These are phyloP conservation scores for Moricandia arvensis DNA, from an alignment of 345 rosid species.

Conservation along the genomic window DNA sequence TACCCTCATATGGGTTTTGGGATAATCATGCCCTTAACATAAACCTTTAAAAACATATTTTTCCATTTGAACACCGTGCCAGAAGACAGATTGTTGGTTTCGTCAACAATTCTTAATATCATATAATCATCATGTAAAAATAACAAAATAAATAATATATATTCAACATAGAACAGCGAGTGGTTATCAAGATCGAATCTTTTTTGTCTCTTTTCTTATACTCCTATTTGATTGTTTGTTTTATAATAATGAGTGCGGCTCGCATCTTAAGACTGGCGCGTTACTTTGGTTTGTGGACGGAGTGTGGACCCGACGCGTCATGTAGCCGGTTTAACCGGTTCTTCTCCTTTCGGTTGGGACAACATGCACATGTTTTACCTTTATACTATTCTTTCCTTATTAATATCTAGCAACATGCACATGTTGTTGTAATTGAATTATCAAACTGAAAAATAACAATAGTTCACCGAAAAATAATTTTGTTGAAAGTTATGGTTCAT, in stretches of 20 bases:
- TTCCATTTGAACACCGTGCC: neutral
- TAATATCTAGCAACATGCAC: neutral
- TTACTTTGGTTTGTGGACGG: constrained; percentile 4
- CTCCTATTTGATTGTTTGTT: neutral
- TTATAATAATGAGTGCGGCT: neutral
- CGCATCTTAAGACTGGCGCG: constrained; percentile 15
- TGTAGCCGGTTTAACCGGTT: constrained; percentile 11
- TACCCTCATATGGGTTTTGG: too few relatives aligned
- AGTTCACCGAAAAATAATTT: neutral
- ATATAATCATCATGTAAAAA: neutral
- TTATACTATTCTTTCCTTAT: neutral
- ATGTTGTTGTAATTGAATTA: neutral
- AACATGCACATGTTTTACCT: constrained; percentile 1
- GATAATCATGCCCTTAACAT: too few relatives aligned
- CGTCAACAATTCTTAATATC: neutral
- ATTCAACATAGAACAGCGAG: neutral
- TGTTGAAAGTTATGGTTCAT: neutral
- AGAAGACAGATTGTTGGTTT: neutral
- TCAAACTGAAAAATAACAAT: too few relatives aligned
- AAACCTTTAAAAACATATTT: neutral
- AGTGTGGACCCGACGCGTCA: constrained; percentile 10
- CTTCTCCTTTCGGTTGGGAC: neutral
- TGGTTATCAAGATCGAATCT: neutral
- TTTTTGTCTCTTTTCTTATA: neutral
- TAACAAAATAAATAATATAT: neutral